Percentiles rank a stretch among this genome's conserved stretches.
phyloP scores from a whole-genome alignment of 2,329 filamentous ascomycete genomes.

The Phialemoniopsis sp. region DNA sequence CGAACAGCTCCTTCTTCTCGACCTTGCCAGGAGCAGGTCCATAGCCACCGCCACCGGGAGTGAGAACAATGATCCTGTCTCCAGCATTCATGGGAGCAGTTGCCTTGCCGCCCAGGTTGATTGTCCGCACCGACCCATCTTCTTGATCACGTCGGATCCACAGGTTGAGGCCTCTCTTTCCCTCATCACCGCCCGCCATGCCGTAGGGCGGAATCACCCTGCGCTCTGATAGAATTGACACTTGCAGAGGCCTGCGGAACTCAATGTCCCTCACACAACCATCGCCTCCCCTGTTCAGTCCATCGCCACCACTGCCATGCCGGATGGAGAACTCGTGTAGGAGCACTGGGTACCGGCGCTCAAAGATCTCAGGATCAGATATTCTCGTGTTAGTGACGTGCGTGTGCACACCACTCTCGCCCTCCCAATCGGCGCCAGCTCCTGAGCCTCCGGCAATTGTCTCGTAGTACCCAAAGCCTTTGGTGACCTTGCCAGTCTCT shows the following conservation, averaged over 20 bases:
- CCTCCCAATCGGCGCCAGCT: conserved; percentile 21
- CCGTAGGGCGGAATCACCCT: conserved; percentile 27
- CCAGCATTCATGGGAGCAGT: conserved; percentile 2
- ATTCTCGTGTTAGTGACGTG: conserved; percentile 26
- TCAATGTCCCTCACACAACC: conserved; percentile 29
- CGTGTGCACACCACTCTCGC: conserved; percentile 19
- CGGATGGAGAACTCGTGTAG: conserved; percentile 23
- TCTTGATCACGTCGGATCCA: conserved; percentile 8
- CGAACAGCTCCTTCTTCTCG: not conserved
- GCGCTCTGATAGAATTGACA: conserved; percentile 28
- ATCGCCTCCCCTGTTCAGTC: conserved; percentile 23
- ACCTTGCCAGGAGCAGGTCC: not conserved
- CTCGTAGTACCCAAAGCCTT: conserved; percentile 23
- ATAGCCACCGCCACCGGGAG: conserved; percentile 2
- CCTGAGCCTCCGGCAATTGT: conserved; percentile 26
- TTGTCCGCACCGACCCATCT: conserved; percentile 1
- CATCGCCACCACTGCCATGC: conserved; percentile 20
- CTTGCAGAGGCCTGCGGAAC: conserved; percentile 22
- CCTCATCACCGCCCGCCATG: conserved; percentile 22
- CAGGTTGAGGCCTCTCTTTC: conserved; percentile 10
- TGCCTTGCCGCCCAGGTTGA: conserved; percentile 5
- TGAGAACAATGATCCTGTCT: conserved; percentile 2
- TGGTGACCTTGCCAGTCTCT: conserved; percentile 10
- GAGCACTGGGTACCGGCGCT: conserved; percentile 26
- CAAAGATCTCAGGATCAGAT: conserved; percentile 26